phyloP scores from a whole-genome alignment of 2,329 filamentous ascomycete genomes.

The Verticillium dahliae region DNA sequence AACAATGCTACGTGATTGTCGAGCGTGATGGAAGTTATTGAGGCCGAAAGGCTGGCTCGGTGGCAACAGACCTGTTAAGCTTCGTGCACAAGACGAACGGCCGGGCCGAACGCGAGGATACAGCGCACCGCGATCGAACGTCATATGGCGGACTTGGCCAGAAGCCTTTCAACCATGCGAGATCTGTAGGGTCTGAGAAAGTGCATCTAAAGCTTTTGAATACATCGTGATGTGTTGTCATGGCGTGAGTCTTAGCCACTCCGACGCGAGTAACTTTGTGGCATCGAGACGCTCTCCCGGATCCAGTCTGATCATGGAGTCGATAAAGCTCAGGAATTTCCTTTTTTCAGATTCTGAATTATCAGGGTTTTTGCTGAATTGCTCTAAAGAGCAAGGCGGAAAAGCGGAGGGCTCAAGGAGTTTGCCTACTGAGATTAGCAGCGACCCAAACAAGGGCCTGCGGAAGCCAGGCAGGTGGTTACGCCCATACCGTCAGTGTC shows the following conservation, averaged over 20 bases:
- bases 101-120: too few species aligned
- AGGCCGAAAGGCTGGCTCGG: too few species aligned
- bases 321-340: conserved; percentile 8
- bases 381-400: conserved; percentile 4
- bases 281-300: conserved; percentile 9
- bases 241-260: neutral
- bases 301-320: conserved; percentile 5
- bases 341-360: conserved; percentile 3
- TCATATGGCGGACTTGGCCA: neutral
- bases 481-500: conserved; percentile 4
- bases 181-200: neutral
- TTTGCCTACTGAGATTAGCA: conserved; percentile 4
- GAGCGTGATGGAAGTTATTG: too few species aligned
- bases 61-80: too few species aligned
- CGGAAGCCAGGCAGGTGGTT: neutral
- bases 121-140: too few species aligned
- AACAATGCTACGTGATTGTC: too few species aligned
- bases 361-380: conserved; percentile 5
- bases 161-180: neutral
- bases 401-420: conserved; percentile 9
- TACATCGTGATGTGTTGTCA: neutral
- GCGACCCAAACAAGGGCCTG: neutral
- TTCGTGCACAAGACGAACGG: too few species aligned
- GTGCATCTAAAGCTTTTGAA: neutral
- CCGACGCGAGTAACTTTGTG: conserved; percentile 4